These are phyloP conservation scores for Antarctomyces pellizariae DNA, from an alignment of 495 filamentous ascomycete genomes.

Conservation along the genomic window DNA sequence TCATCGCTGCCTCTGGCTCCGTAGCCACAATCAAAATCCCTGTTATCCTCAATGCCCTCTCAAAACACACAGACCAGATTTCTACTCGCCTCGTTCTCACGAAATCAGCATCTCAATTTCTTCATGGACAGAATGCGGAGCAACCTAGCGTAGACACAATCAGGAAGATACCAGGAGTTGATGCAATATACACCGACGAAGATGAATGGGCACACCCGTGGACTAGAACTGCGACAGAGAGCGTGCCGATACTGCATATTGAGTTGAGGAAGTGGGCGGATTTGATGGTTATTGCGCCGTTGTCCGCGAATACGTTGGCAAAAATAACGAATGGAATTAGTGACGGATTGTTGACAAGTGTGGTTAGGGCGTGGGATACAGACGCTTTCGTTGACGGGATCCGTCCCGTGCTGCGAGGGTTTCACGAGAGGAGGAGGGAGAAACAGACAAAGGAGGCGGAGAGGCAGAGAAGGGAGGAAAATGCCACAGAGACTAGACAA, in stretches of 20 bases:
- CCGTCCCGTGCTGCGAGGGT: too few relatives aligned
- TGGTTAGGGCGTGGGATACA: slow-evolving; percentile 79
- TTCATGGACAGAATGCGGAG: slow-evolving; percentile 40
- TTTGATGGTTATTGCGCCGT: slow-evolving; percentile 55
- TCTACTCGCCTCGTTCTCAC: slow-evolving; percentile 66
- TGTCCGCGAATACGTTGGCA: slow-evolving; percentile 58
- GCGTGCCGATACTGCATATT: slow-evolving; percentile 57
- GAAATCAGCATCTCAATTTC: slow-evolving; percentile 42
- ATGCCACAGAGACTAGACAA: too few relatives aligned
- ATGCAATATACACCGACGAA: slow-evolving; percentile 47
- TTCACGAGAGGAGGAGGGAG: too few relatives aligned
- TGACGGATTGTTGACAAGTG: slow-evolving; percentile 43
- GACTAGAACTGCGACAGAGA: slow-evolving; percentile 25
- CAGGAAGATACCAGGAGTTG: slow-evolving; percentile 29
- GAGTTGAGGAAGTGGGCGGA: slow-evolving; percentile 64
- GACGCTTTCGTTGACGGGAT: slow-evolving; percentile 30
- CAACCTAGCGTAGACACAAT: slow-evolving; percentile 38
- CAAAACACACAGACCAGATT: slow-evolving; percentile 22
- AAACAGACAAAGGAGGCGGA: too few relatives aligned
- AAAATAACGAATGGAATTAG: slow-evolving; percentile 46
- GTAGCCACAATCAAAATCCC: slow-evolving; percentile 86
- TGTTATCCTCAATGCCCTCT: slow-evolving; percentile 37
- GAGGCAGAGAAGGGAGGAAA: too few relatives aligned
- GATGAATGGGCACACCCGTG: slow-evolving; percentile 67
- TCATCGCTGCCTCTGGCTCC: slow-evolving; percentile 50